Evolutionary conservation across 495 filamentous ascomycete species (phyloP), one percentile per base, ranked within the genome.

Genomic region (Astrocystis sublimbata): DNA sequence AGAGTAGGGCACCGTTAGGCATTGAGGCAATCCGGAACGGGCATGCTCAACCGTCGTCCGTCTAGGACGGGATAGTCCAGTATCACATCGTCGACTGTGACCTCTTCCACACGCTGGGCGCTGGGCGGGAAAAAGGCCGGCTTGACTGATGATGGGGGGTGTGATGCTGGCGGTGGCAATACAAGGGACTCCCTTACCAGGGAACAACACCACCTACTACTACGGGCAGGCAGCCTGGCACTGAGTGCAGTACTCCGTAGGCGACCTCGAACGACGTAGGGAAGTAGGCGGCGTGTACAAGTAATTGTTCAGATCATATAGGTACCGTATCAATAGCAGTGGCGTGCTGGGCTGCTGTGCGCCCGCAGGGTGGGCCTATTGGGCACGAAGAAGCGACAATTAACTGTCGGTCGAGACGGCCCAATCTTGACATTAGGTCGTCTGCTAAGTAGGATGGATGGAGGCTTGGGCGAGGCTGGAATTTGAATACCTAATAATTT

Each of bases 1-100:
- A n/a, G n/a, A n/a, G 68, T 72, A 72, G 70, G 70, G 70, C 68
- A 70, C 52, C 70, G 68, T 72, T 72, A 68, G 70, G 70, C 70
- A 70, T 65, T 66, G 64, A 70, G 63, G 46, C n/a, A n/a, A 19
- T 61, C 57, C 62, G 58, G 55, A 66, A 62, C 31, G 50, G 60
- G 51, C 46, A 55, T 35, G 47, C 36, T 52, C 47, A 61, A 43
- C 40, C 36, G 47, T 30, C 38, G 50, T 50, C n/a, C 46, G 50
- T 50, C n/a, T 36, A 47, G 58, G 21, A 38, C 46, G 30, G 58
- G 52, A 24, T n/a, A 6, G 36, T 26, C 28, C 58, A 76, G 70
- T 73, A 75, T 52, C 75, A 69, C 66, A 70, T 70, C 46, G 64
- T 65, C 63, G 73, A 68, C 41, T 24, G 60, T 19, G 31, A 35